phyloP scores from a whole-genome alignment of 768 basidiomycete species.

The Xanthoconium stramineum region DNA sequence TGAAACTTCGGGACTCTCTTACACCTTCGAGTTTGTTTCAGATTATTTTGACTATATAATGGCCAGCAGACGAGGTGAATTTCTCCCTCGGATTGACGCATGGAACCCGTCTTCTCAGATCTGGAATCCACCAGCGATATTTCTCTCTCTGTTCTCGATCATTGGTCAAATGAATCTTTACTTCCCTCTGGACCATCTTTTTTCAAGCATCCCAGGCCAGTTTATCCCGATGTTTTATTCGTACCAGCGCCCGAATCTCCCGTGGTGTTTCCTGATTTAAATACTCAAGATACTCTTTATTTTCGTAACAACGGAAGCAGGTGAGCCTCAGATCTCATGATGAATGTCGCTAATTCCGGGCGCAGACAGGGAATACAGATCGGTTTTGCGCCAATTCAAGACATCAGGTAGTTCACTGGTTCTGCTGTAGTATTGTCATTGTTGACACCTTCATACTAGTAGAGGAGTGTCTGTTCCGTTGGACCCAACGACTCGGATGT shows the following conservation, averaged over 20 bases:
- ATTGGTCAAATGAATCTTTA: too few species aligned
- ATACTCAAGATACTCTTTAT: background rate
- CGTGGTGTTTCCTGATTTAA: too few species aligned
- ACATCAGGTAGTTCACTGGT: background rate
- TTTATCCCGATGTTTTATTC: background rate
- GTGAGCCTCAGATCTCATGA: background rate
- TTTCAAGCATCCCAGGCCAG: background rate
- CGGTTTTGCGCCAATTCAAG: background rate
- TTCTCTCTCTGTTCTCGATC: background rate
- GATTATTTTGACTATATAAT: background rate
- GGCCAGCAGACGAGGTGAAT: background rate
- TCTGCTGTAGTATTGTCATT: too few species aligned
- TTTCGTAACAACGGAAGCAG: background rate
- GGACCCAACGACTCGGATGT: background rate
- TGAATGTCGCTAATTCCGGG: background rate
- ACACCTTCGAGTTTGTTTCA: background rate
- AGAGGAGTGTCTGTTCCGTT: background rate
- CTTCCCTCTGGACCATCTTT: background rate
- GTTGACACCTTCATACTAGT: background rate
- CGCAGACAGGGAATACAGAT: background rate
- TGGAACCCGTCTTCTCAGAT: background rate
- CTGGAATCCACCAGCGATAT: background rate
- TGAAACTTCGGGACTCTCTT: background rate
- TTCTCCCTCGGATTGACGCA: background rate
- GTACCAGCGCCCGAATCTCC: background rate